These are phyloP conservation scores for Scolecobasidium constrictum DNA, from an alignment of 2,329 filamentous ascomycete species.

Conservation along the genomic window DNA sequence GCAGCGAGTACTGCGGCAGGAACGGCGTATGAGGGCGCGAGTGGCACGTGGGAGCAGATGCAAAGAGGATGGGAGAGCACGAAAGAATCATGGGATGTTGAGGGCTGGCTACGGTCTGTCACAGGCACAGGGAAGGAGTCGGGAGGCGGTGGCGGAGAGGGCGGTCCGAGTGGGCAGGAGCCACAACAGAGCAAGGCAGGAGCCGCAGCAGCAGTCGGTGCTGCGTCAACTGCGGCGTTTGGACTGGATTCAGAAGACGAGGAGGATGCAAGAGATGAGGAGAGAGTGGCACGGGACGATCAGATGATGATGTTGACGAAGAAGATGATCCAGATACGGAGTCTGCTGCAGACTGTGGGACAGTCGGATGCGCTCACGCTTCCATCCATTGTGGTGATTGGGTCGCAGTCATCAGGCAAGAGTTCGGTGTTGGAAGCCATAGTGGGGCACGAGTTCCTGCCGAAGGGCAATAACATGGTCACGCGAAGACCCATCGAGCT, in stretches of 20 bases:
- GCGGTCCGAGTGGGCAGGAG: constrained; percentile 28
- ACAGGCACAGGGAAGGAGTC: constrained; percentile 31
- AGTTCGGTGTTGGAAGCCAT: constrained; percentile 95
- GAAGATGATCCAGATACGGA: constrained; percentile 99
- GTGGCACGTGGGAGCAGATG: constrained; percentile 68
- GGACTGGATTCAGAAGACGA: constrained; percentile 59
- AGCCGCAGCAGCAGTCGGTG: constrained; percentile 47
- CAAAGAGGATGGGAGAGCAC: constrained; percentile 72
- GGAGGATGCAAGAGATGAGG: constrained; percentile 49
- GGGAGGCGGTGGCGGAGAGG: constrained; percentile 23
- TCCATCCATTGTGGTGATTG: constrained; percentile 97
- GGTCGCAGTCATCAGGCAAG: constrained; percentile 95
- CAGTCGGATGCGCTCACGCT: constrained; percentile 81
- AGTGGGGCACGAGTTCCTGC: constrained; percentile 93
- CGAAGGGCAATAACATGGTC: constrained; percentile 98
- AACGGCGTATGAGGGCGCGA: constrained; percentile 59
- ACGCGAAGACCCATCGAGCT: constrained; percentile 91
- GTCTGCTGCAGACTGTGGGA: constrained; percentile 80
- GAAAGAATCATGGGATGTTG: constrained; percentile 61
- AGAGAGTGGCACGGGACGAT: constrained; percentile 71
- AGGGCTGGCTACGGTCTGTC: constrained; percentile 69
- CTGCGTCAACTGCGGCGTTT: constrained; percentile 65
- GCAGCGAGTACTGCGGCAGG: constrained; percentile 58
- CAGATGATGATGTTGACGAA: constrained; percentile 99
- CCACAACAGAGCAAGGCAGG: constrained; percentile 45